phyloP scores from a whole-genome alignment of 805 yeast genomes.

The Debaryomyces hansenii region DNA sequence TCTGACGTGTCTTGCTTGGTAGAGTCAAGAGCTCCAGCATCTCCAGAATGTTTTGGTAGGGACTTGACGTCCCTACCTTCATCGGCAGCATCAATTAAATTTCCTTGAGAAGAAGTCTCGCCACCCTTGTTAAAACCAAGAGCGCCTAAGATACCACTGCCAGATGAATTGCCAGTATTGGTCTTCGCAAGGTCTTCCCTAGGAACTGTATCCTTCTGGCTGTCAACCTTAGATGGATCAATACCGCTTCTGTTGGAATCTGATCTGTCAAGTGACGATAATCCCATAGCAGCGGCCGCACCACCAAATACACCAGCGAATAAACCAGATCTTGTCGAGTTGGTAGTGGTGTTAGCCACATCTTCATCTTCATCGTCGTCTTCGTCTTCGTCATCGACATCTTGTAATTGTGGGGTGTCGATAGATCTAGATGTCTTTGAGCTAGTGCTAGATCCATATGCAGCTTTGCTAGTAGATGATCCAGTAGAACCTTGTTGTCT shows the following conservation, averaged over 20 bases:
- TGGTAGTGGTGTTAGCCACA: neutral
- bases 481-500: constrained; percentile 9
- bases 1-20: neutral
- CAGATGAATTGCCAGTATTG: neutral
- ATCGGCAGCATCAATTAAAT: neutral
- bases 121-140: constrained; percentile 1
- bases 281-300: constrained; percentile 4
- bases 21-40: neutral
- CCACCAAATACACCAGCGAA: constrained; percentile 23
- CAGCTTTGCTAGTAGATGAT: neutral
- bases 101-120: constrained; percentile 2
- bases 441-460: neutral
- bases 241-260: neutral
- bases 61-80: neutral
- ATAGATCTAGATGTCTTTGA: neutral
- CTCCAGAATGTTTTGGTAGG: neutral
- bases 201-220: constrained; percentile 5
- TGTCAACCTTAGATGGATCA: neutral
- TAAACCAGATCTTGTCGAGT: constrained; percentile 9
- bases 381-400: neutral
- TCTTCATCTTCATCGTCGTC: neutral
- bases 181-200: neutral
- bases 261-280: neutral
- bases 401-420: neutral
- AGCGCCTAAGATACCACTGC: constrained; percentile 4